Evolutionary conservation across 805 yeast genomes (phyloP).

Genomic region (Candida nemodendra): DNA sequence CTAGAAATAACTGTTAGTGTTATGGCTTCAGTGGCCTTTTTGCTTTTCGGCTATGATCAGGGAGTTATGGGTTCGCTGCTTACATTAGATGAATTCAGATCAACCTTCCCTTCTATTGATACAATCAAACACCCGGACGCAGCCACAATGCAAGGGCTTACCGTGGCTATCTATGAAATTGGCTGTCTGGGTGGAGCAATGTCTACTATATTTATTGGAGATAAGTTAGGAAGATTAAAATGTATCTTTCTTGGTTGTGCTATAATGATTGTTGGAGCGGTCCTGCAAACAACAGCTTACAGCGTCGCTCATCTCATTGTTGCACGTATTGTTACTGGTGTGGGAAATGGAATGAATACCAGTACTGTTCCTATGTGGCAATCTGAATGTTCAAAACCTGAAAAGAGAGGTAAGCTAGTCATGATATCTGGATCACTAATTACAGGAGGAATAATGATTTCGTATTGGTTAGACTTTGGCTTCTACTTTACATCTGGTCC

Average conservation of each 20-base stretch:
- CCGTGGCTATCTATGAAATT: conserved; percentile 47
- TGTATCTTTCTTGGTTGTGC: conserved; percentile 36
- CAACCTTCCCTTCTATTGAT: conserved; percentile 23
- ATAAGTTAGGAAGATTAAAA: conserved; percentile 39
- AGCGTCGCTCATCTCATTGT: conserved; percentile 26
- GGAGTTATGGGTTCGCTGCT: conserved; percentile 44
- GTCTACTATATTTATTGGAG: conserved; percentile 39
- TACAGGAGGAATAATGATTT: conserved; percentile 28
- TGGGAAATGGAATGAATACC: conserved; percentile 35
- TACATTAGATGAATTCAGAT: conserved; percentile 20
- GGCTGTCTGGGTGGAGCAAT: conserved; percentile 46
- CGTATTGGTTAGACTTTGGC: conserved; percentile 38
- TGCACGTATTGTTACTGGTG: conserved; percentile 33
- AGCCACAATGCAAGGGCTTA: conserved; percentile 46
- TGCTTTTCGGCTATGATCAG: conserved; percentile 50
- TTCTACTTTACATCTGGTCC: conserved; percentile 30
- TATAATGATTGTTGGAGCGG: conserved; percentile 32
- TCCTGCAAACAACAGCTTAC: conserved; percentile 21
- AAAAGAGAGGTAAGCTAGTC: conserved; percentile 29
- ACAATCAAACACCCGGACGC: conserved; percentile 18
- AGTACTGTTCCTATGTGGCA: conserved; percentile 35
- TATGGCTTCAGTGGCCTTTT: conserved; percentile 32
- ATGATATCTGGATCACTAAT: conserved; percentile 29
- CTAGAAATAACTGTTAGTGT: conserved; percentile 15
- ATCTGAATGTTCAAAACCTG: conserved; percentile 33